Conservation (phyloP, 2,329 filamentous ascomycete genomes). For the Colletotrichum camelliae region DNA sequence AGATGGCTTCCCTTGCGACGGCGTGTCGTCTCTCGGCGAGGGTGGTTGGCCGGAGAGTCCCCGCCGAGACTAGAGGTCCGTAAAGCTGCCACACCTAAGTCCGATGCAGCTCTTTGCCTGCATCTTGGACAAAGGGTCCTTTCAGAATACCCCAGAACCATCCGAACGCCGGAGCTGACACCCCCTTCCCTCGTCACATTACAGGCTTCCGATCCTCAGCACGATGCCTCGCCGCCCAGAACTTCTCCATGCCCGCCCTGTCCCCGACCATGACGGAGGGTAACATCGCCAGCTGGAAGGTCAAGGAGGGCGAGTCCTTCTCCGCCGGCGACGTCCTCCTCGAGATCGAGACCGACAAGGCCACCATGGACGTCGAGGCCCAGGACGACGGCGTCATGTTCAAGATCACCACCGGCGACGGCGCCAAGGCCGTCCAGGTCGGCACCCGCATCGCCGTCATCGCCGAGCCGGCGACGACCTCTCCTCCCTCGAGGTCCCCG, state of each 20-base stretch:
- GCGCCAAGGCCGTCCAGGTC: constrained; percentile 78
- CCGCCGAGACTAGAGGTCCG: constrained; percentile 65
- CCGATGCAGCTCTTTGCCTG: neutral
- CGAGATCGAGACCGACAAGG: constrained; percentile 94
- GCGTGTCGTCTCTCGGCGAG: constrained; percentile 69
- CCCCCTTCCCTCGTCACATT: neutral
- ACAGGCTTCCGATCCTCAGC: constrained; percentile 70
- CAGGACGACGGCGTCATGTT: constrained; percentile 87
- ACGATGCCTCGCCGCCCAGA: constrained; percentile 74
- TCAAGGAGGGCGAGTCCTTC: constrained; percentile 87
- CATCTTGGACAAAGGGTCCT: neutral
- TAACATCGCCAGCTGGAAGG: constrained; percentile 83
- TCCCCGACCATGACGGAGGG: constrained; percentile 95
- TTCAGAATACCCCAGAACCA: neutral
- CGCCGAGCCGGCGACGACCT: constrained; percentile 83
- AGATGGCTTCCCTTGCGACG: constrained; percentile 71
- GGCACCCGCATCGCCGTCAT: constrained; percentile 83
- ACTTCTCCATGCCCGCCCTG: constrained; percentile 90
- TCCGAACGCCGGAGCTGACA: neutral
- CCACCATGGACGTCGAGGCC: constrained; percentile 92
- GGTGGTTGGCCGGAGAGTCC: constrained; percentile 58
- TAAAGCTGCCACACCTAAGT: neutral
- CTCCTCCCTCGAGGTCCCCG: constrained; percentile 73
- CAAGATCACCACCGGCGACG: constrained; percentile 79
- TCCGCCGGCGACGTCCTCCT: constrained; percentile 84